Conservation (phyloP, 345 rosid genomes). For the Eucalyptus marginata region DNA sequence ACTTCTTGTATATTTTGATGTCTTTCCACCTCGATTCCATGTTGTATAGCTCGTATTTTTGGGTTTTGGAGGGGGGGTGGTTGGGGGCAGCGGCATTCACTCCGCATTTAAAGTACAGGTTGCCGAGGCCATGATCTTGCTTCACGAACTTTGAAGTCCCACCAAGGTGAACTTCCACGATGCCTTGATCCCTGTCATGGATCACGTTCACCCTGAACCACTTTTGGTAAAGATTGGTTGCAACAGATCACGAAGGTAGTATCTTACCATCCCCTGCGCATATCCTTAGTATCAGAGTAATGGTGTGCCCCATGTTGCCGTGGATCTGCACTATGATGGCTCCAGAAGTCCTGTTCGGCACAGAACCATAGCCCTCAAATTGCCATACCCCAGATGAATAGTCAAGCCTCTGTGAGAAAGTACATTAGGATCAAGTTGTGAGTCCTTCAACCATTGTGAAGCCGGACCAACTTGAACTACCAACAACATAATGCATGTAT, state of each 20-base stretch:
- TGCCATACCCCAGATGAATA: constrained; percentile 32
- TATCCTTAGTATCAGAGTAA: constrained; percentile 16
- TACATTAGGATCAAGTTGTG: background rate
- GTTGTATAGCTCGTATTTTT: constrained; percentile 1
- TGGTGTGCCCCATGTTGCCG: constrained; percentile 7
- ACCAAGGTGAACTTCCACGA: constrained; percentile 3
- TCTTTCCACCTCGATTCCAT: constrained; percentile 23
- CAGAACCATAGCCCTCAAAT: constrained; percentile 21
- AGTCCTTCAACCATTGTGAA: background rate
- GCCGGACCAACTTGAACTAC: background rate
- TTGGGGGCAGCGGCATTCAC: constrained; percentile 10
- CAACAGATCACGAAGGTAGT: constrained; percentile 6
- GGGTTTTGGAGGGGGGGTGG: too few relatives aligned
- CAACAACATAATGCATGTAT: background rate
- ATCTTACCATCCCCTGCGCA: constrained; percentile 12
- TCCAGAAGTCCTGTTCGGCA: constrained; percentile 28
- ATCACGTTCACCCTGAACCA: constrained; percentile 28
- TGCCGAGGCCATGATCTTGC: constrained; percentile 7
- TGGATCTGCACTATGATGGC: constrained; percentile 17
- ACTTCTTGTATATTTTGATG: constrained; percentile 16
- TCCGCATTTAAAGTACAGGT: constrained; percentile 23
- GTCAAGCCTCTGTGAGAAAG: constrained; percentile 8
- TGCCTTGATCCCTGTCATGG: constrained; percentile 21
- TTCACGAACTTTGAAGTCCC: constrained; percentile 4
- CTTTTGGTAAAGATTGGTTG: background rate